Conservation (phyloP, 805 yeast genomes). For the Cyberlindnera nakhonratchasimensis region DNA sequence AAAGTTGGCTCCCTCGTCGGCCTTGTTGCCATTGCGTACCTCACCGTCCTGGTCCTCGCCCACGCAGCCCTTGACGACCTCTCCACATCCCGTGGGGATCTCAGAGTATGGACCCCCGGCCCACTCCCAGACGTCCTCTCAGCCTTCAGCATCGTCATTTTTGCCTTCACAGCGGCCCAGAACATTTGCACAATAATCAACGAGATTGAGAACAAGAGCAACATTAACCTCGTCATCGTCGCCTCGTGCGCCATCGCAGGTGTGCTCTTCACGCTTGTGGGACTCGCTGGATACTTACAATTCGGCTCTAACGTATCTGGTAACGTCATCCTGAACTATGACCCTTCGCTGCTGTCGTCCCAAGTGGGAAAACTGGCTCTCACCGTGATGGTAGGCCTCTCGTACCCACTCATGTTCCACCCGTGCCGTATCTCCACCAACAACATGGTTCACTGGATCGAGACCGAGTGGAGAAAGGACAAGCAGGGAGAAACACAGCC, state of each 20-base stretch:
- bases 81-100: conserved; percentile 40
- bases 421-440: conserved; percentile 75
- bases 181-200: conserved; percentile 74
- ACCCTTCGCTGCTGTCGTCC: conserved; percentile 46
- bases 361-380: conserved; percentile 56
- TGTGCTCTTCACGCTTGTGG: conserved; percentile 57
- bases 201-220: conserved; percentile 55
- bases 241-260: conserved; percentile 53
- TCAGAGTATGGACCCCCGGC: conserved; percentile 41
- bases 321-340: conserved; percentile 67
- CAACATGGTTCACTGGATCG: conserved; percentile 54
- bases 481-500: conserved; percentile 11
- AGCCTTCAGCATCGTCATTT: conserved; percentile 69
- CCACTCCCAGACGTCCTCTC: conserved; percentile 46
- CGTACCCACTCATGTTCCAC: conserved; percentile 77
- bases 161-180: conserved; percentile 82
- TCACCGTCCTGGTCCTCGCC: conserved; percentile 51
- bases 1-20: conserved; percentile 72
- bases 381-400: conserved; percentile 68
- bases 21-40: conserved; percentile 59
- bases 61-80: conserved; percentile 47
- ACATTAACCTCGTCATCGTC: conserved; percentile 47
- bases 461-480: conserved; percentile 11
- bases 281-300: conserved; percentile 66
- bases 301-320: conserved; percentile 67